A percentile compares a stretch with the other conserved stretches of the same genome.
phyloP scores from a whole-genome alignment of 768 basidiomycete genomes.

The Mycena metata region DNA sequence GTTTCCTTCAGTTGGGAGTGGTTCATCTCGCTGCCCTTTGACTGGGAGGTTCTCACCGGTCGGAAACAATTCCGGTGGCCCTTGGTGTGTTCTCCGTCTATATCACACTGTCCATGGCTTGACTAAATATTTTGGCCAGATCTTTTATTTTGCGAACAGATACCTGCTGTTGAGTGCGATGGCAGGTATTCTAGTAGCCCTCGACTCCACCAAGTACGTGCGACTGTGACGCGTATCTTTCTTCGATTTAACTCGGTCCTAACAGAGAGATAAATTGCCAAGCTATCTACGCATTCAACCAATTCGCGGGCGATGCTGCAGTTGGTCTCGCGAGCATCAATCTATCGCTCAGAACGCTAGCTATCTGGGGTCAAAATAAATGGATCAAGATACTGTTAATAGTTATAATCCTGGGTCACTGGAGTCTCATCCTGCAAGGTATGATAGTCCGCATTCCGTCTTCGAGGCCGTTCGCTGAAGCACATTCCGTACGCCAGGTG shows the following conservation, averaged over 20 bases:
- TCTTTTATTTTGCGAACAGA: conserved; percentile 61
- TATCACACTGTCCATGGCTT: conserved; percentile 12
- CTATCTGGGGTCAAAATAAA: conserved; percentile 49
- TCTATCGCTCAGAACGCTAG: conserved; percentile 62
- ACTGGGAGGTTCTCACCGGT: conserved; percentile 58
- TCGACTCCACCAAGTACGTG: conserved; percentile 61
- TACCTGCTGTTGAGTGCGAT: conserved; percentile 58
- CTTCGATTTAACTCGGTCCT: neutral
- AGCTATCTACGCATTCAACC: conserved; percentile 74
- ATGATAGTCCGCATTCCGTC: conserved; percentile 37
- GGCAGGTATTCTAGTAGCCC: conserved; percentile 61
- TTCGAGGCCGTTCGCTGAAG: neutral
- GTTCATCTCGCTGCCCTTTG: conserved; percentile 63
- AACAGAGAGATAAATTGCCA: conserved; percentile 71
- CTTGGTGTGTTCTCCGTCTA: conserved; percentile 46
- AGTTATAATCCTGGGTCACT: conserved; percentile 59
- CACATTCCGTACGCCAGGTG: conserved; percentile 52
- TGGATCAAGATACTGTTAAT: conserved; percentile 51
- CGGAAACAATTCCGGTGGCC: conserved; percentile 61
- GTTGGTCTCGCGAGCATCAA: conserved; percentile 67
- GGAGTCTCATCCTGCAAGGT: conserved; percentile 53
- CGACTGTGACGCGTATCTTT: neutral
- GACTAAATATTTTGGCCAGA: conserved; percentile 40
- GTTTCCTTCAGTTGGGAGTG: conserved; percentile 68
- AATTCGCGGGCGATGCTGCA: conserved; percentile 61